These are phyloP conservation scores for Salix purpurea DNA, from an alignment of 345 rosid genomes.

Conservation along the genomic window DNA sequence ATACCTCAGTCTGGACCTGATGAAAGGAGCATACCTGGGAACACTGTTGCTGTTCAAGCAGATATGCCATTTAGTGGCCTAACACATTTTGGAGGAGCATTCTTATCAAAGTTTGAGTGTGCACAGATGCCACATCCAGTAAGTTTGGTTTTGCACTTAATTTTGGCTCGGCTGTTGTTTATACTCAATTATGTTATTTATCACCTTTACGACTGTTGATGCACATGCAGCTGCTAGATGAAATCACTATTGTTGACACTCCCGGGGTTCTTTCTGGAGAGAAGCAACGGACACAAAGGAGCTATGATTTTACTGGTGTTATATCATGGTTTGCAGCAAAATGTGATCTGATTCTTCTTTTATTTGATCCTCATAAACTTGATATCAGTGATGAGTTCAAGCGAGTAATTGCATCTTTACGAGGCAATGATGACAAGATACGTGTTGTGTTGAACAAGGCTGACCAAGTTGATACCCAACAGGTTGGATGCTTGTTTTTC, in stretches of 20 bases:
- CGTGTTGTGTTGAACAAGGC: slow-evolving; percentile 29
- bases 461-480: slow-evolving; percentile 26
- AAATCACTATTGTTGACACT: slow-evolving; percentile 27
- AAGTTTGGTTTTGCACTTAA: not conserved
- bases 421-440: slow-evolving; percentile 25
- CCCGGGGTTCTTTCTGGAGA: slow-evolving; percentile 29
- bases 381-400: slow-evolving; percentile 28
- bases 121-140: slow-evolving; percentile 32
- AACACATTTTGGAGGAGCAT: slow-evolving; percentile 25
- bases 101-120: slow-evolving; percentile 29
- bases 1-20: slow-evolving; percentile 24
- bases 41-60: slow-evolving; percentile 34
- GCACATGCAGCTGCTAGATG: slow-evolving; percentile 20
- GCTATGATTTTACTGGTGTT: slow-evolving; percentile 31
- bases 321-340: slow-evolving; percentile 31
- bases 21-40: slow-evolving; percentile 43
- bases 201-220: not conserved
- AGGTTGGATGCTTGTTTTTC: slow-evolving; percentile 2
- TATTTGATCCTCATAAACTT: slow-evolving; percentile 29
- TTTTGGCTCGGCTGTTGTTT: not conserved
- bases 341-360: slow-evolving; percentile 24
- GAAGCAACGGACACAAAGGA: slow-evolving; percentile 27
- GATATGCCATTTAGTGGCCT: slow-evolving; percentile 30
- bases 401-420: slow-evolving; percentile 23
- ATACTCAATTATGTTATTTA: not conserved